Base-by-base conservation (phyloP, 345 rosid genomes). In the Murraya paniculata region DNA sequence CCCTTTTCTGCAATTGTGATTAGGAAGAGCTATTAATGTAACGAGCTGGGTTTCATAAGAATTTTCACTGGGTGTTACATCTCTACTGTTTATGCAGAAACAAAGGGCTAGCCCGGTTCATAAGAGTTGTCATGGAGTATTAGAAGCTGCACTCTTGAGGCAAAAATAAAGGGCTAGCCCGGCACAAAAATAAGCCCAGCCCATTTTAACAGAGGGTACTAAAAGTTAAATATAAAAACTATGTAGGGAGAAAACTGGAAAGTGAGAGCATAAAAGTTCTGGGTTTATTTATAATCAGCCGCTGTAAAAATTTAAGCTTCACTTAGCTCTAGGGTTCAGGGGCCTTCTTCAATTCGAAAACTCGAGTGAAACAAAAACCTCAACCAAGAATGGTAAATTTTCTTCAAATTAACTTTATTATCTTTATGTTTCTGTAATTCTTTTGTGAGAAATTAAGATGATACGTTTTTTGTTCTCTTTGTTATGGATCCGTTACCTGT, bases 211-310 rank as follows among this genome's bases (percentile, higher is more conserved):
- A 1, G n/a, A 33, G 33, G 6, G 64, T 18, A 30, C 78, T 35
- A 5, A 61, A 22, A 45, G 39, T 41, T 45, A 61, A 74, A 55
- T 28, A 27, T 4, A 28, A 8, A 10, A 21, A 2, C 0, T 2
- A 0, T 5, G 3, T 0, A 13, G 48, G 78, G 70, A 4, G 2
- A 74, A 74, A 74, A 64, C 24, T 6, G 78, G 70, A 41, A 74
- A 62, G 21, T 28, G 0, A 6, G 14, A 21, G 1, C 61, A 41
- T 2, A 9, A 48, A 28, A 28, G 2, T 45, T 48, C 61, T 74
- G 70, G 78, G 33, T 62, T 74, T 74, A 30, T 62, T 74, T 31
- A 30, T 30, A 21, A 30, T 28, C 25, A 19, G 77, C 69, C 19
- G 4, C 33, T 62, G 30, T 59, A 73, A 27, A 64, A 28, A 6